These are phyloP conservation scores for Dactylella cylindrospora DNA, from an alignment of 2,329 filamentous ascomycete species.

Conservation along the genomic window DNA sequence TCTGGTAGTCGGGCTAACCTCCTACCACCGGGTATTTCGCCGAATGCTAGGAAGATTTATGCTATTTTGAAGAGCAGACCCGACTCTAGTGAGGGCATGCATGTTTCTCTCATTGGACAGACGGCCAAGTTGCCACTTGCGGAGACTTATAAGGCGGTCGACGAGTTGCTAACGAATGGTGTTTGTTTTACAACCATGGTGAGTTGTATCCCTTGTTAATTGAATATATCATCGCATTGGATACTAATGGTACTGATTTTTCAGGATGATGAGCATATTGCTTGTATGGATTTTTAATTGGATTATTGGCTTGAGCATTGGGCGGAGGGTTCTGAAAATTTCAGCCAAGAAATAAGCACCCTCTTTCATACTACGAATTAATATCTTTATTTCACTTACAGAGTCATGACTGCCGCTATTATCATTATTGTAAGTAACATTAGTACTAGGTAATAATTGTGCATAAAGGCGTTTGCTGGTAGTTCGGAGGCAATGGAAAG, in stretches of 20 bases:
- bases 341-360: too few relatives aligned
- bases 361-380: too few relatives aligned
- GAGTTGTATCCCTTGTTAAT: constrained; percentile 19
- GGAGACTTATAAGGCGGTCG: constrained; percentile 74
- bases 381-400: too few relatives aligned
- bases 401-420: too few relatives aligned
- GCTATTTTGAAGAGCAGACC: constrained; percentile 66
- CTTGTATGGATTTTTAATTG: constrained; percentile 45
- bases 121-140: constrained; percentile 65
- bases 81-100: constrained; percentile 78
- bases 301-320: background rate
- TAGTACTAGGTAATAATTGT: too few relatives aligned
- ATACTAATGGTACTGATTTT: constrained; percentile 48
- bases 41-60: constrained; percentile 69
- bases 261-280: constrained; percentile 48
- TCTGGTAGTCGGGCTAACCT: constrained; percentile 52
- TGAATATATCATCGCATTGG: constrained; percentile 51
- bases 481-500: too few relatives aligned
- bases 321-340: too few relatives aligned
- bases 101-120: constrained; percentile 74
- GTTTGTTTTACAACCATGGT: constrained; percentile 80
- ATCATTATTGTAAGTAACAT: too few relatives aligned
- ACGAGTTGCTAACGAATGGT: constrained; percentile 73
- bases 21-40: constrained; percentile 57
- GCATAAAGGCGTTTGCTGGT: too few relatives aligned